phyloP scores from a whole-genome alignment of 345 rosid genomes.

The Melastoma malabathricum region DNA sequence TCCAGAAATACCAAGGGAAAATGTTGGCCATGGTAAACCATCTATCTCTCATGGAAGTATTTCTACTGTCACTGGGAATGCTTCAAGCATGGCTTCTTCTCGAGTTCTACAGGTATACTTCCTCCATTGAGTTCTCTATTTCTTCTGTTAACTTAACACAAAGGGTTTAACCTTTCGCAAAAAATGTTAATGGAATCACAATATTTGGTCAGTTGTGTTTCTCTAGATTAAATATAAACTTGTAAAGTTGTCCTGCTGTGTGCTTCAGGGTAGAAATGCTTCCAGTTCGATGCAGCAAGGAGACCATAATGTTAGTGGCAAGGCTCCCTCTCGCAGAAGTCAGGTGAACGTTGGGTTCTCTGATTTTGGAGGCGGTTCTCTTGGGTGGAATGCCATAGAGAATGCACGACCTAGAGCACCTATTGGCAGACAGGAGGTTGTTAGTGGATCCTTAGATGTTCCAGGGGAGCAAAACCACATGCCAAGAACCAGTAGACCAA shows the following conservation, averaged over 20 bases:
- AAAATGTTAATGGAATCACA: no score
- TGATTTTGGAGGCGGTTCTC: constrained; percentile 25
- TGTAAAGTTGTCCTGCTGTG: constrained; percentile 1
- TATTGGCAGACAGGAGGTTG: constrained; percentile 22
- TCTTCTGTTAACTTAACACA: background rate
- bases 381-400: constrained; percentile 24
- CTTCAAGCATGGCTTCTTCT: constrained; percentile 21
- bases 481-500: constrained; percentile 39
- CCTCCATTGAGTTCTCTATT: background rate
- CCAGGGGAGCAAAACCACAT: constrained; percentile 52
- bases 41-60: constrained; percentile 23
- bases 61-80: constrained; percentile 30
- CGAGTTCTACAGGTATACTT: constrained; percentile 34
- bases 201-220: no score
- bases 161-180: no score
- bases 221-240: no score
- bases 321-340: constrained; percentile 27
- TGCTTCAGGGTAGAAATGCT: constrained; percentile 41
- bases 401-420: constrained; percentile 33
- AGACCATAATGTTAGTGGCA: constrained; percentile 32
- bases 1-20: constrained; percentile 27
- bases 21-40: constrained; percentile 34
- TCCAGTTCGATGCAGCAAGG: constrained; percentile 28
- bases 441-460: constrained; percentile 24
- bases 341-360: constrained; percentile 36